Evolutionary conservation across 2,329 filamentous ascomycete species (phyloP).

Genomic region (Fusarium gaditjirri): DNA sequence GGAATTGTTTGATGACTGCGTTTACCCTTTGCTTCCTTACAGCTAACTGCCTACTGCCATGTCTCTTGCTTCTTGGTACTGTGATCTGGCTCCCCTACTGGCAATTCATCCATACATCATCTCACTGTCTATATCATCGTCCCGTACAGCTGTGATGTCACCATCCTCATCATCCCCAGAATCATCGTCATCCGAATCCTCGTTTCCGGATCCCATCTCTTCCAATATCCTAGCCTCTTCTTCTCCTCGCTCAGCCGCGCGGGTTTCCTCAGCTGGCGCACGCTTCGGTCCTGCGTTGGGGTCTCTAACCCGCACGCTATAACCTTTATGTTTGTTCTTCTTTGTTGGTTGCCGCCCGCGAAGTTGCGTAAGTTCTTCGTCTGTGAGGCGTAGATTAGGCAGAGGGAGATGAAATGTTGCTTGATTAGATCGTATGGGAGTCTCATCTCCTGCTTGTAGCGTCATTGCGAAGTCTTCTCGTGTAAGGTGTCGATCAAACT

Average conservation of each 20-base stretch:
- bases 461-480: slow-evolving; percentile 51
- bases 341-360: slow-evolving; percentile 50
- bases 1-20: background rate
- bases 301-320: slow-evolving; percentile 48
- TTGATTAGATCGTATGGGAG: slow-evolving; percentile 46
- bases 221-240: slow-evolving; percentile 39
- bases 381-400: slow-evolving; percentile 50
- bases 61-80: no score
- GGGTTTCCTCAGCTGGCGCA: slow-evolving; percentile 25
- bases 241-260: slow-evolving; percentile 37
- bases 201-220: slow-evolving; percentile 41
- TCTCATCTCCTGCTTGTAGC: slow-evolving; percentile 49
- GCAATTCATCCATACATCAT: slow-evolving; percentile 11
- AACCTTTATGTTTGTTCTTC: slow-evolving; percentile 51
- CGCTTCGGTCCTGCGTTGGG: slow-evolving; percentile 33
- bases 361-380: slow-evolving; percentile 50
- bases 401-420: slow-evolving; percentile 49
- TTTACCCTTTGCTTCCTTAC: background rate
- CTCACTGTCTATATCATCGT: slow-evolving; percentile 22
- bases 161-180: slow-evolving; percentile 42
- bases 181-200: slow-evolving; percentile 46
- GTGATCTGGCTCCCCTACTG: background rate
- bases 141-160: slow-evolving; percentile 18
- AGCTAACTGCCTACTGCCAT: background rate
- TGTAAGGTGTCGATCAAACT: slow-evolving; percentile 63